Base-by-base conservation (phyloP, 2,329 filamentous ascomycete genomes). In the Curvularia sp. region DNA sequence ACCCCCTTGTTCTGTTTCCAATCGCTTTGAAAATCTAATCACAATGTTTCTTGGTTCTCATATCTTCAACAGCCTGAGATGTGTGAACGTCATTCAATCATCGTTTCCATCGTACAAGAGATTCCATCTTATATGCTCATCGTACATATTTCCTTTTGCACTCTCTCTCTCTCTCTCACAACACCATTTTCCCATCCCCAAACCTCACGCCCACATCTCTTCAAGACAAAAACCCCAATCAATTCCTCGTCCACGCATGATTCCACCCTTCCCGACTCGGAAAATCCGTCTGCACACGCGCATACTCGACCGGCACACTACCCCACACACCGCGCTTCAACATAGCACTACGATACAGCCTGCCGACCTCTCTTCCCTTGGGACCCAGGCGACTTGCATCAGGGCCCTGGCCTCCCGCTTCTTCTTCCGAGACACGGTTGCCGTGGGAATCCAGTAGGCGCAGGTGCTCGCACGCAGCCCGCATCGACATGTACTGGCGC, bases 261-360 rank as follows among this genome's bases (percentile, higher is more conserved):
- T 98, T 95, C 93, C 94, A 99, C n/a, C 92, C 87, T 66, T 89
- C 86, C 72, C 84, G 84, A 0, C 84, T 82, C 6, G 94, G 94
- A 49, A 86, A 92, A 74, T 98, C 94, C 31, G 91, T 94, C 84
- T 97, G 90, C 63, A 86, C 82, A 65, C 91, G 83, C 28, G 90
- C 90, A 82, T 97, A 97, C 83, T 99, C 95, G 71, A 98, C 93
- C 13, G 95, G 95, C 57, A 97, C 84, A 58, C 88, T 87, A 92
- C 83, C 84, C 81, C 90, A 97, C 18, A 96, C 83, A 6, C 91
- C 91, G 79, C 90, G 90, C 87, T 97, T 98, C 79, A 91, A 88
- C 89, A 97, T 92, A 1, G 93, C 92, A 62, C 92, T 88, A 8
- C 93, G 83, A 81, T 93, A 99, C 72, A 99, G 76, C 70, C 90